Evolutionary conservation across 371 early-diverging fungal genomes (phyloP), one percentile per base, ranked within the genome.

Genomic region (Mucor racemosus): DNA sequence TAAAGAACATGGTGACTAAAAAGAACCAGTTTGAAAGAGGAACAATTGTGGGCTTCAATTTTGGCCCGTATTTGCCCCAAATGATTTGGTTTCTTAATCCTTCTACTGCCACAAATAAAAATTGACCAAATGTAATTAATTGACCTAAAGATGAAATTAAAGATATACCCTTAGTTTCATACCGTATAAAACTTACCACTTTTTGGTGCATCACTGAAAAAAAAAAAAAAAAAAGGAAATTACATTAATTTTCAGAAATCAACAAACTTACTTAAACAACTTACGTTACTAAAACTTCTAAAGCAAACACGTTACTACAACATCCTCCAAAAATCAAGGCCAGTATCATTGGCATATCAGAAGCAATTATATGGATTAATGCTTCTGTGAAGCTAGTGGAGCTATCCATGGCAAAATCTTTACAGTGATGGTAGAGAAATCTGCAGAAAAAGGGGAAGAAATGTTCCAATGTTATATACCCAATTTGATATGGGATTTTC

Each of bases 111-210:
- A 95, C 91, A 53, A 91, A 87, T 3, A 84, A 33, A 71, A 95
- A 96, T 70, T 96, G 97, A 15, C 85, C 88, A 73, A 95, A 91
- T 13, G 97, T 96, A 39, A 96, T 88, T 55, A 96, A 80, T 56
- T 91, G 84, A 13, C 90, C 90, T 88, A 19, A 44, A 33, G 17
- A 56, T 33, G 39, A 19, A 41, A 56, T n/a, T 38, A 38, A 56
- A 4, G 39, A 55, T 41, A 35, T 19, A 15, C 31, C 0, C 44
- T 36, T 60, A 53, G 36, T 39, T 2, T 14, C 14, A 17, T 65
- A 21, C 3, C 6, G 13, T 46, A 26, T 36, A 15, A 21, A 19
- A 1, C 33, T 77, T 87, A 82, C 93, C 94, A 77, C 92, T 88
- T 69, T 88, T 88, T 13, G 94, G 94, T 8, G 85, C 87, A 58